Evolutionary conservation across 2,329 filamentous ascomycete genomes (phyloP).

Genomic region (Epichloe scottii): DNA sequence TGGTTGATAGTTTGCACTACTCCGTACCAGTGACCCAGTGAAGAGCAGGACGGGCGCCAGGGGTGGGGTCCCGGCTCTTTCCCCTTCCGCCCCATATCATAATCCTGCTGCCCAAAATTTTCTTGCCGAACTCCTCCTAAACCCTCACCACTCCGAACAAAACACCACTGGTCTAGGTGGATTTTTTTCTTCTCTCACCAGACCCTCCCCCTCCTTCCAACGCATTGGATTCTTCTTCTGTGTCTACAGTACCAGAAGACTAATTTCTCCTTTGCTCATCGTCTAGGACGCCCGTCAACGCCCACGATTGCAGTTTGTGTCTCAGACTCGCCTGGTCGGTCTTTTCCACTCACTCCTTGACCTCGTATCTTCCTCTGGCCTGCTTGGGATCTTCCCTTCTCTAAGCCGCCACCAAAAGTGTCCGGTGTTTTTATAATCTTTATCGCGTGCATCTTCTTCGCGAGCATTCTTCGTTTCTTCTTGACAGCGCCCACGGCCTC

Average conservation of each 20-base stretch:
- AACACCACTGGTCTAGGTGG: conserved; percentile 21
- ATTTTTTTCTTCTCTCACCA: conserved; percentile 18
- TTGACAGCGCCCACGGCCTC: background rate
- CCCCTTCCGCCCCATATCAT: conserved; percentile 21
- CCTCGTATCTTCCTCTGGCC: conserved; percentile 13
- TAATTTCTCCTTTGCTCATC: conserved; percentile 15
- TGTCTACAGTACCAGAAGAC: conserved; percentile 19
- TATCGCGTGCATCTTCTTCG: conserved; percentile 6
- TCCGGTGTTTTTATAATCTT: conserved; percentile 3
- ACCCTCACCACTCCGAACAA: conserved; percentile 24
- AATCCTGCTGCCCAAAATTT: conserved; percentile 26
- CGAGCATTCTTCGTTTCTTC: conserved; percentile 5
- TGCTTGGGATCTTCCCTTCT: conserved; percentile 7
- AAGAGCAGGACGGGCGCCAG: background rate
- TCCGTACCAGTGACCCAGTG: no score
- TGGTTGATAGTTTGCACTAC: background rate
- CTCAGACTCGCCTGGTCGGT: conserved; percentile 14
- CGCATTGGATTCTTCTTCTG: conserved; percentile 22
- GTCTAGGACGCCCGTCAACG: conserved; percentile 14
- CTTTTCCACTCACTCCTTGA: conserved; percentile 20
- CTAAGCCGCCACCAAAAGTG: conserved; percentile 14
- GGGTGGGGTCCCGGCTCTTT: conserved; percentile 10
- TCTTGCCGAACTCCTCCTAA: conserved; percentile 22
- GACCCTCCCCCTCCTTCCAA: conserved; percentile 20
- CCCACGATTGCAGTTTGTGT: conserved; percentile 19